These are phyloP conservation scores for Thelonectria blattea DNA, from an alignment of 2,329 filamentous ascomycete species.

Conservation along the genomic window DNA sequence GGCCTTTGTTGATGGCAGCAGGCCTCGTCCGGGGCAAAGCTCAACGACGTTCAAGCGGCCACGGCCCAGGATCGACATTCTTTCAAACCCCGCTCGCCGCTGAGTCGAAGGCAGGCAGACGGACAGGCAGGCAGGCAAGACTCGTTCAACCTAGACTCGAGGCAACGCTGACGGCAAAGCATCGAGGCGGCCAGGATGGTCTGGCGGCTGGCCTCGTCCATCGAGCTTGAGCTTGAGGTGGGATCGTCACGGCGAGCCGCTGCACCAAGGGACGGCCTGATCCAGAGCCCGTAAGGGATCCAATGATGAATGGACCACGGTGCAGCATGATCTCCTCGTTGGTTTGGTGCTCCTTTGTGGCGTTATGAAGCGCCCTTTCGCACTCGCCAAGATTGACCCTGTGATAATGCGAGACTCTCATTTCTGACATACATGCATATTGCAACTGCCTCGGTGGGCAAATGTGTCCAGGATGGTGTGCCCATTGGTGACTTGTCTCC, in stretches of 20 bases:
- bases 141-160: conserved; percentile 7
- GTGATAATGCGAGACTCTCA: background rate
- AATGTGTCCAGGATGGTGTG: background rate
- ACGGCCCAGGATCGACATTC: background rate
- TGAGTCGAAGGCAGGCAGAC: background rate
- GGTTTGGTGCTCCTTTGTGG: background rate
- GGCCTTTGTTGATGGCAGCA: conserved; percentile 2
- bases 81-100: background rate
- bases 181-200: conserved; percentile 11
- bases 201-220: conserved; percentile 11
- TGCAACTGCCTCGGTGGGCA: background rate
- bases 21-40: background rate
- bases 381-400: background rate
- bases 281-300: conserved; percentile 23
- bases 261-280: conserved; percentile 22
- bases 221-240: conserved; percentile 7
- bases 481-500: background rate
- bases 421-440: background rate
- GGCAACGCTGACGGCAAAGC: conserved; percentile 8
- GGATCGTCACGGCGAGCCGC: conserved; percentile 34
- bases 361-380: background rate
- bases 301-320: conserved; percentile 28
- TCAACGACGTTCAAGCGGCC: too few relatives aligned
- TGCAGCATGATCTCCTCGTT: conserved; percentile 31
- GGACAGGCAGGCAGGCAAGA: background rate